Evolutionary conservation across 1,284 basidiomycete genomes (phyloP).

Genomic region (Apiotrichum veenhuisii): DNA sequence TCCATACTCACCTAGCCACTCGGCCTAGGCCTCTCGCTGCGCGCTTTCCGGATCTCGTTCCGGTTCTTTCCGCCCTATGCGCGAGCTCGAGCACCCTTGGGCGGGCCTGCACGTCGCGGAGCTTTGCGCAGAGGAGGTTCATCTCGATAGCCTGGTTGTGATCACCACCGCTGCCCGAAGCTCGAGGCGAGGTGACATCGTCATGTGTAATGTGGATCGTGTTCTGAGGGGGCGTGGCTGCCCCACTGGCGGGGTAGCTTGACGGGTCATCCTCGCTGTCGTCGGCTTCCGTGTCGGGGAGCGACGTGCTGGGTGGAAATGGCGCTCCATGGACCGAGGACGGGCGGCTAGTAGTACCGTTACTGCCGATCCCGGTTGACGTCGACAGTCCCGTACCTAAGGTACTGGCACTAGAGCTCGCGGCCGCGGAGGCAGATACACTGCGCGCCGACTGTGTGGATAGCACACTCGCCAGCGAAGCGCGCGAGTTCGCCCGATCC

Average conservation of each 20-base stretch:
- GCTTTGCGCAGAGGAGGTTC: constrained; percentile 26
- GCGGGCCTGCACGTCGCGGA: constrained; percentile 23
- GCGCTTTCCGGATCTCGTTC: constrained; percentile 27
- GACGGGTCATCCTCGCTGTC: constrained; percentile 5
- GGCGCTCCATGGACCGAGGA: not conserved
- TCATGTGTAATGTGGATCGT: constrained; percentile 4
- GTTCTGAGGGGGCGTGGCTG: not conserved
- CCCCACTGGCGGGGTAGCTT: constrained; percentile 10
- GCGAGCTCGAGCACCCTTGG: constrained; percentile 30
- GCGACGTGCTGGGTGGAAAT: not conserved
- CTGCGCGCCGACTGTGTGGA: not conserved
- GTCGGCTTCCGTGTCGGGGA: not conserved
- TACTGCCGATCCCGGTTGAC: not conserved
- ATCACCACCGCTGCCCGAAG: not conserved
- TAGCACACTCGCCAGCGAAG: not conserved
- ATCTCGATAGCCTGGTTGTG: constrained; percentile 21
- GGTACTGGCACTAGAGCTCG: not conserved
- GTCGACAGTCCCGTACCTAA: not conserved
- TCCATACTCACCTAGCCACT: constrained; percentile 29
- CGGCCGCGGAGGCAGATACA: not conserved
- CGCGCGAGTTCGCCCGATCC: constrained; percentile 4
- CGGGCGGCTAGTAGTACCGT: not conserved
- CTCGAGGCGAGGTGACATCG: constrained; percentile 3
- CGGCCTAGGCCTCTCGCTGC: constrained; percentile 39
- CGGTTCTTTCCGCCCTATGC: constrained; percentile 9